Evolutionary conservation across 768 basidiomycete species (phyloP).

Genomic region (Phylloporus arenicola): DNA sequence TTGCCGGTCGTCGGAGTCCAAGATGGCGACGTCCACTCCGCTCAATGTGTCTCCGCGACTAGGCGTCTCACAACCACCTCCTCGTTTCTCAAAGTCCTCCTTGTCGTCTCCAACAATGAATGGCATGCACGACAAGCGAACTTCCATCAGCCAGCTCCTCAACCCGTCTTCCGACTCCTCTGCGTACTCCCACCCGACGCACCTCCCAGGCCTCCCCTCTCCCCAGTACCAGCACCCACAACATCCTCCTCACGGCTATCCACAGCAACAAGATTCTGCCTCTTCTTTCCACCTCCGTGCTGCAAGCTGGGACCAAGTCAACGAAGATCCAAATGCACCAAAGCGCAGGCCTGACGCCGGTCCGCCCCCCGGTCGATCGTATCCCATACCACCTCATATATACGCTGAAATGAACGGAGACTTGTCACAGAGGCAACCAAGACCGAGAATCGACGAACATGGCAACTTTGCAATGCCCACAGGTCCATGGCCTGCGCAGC

Average conservation of each 20-base stretch:
- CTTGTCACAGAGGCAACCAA: constrained; percentile 23
- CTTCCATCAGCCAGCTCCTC: constrained; percentile 46
- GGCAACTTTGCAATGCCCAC: constrained; percentile 26
- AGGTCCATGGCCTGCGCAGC: constrained; percentile 30
- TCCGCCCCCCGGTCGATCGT: constrained; percentile 30
- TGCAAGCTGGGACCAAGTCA: constrained; percentile 50
- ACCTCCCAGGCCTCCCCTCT: constrained; percentile 24
- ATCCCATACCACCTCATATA: constrained; percentile 30
- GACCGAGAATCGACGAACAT: constrained; percentile 31
- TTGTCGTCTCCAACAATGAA: constrained; percentile 31
- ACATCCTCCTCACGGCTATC: constrained; percentile 24
- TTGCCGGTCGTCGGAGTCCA: constrained; percentile 27
- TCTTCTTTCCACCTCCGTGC: constrained; percentile 53
- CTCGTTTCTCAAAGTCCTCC: constrained; percentile 19
- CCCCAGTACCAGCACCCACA: constrained; percentile 27
- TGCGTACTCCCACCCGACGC: constrained; percentile 27
- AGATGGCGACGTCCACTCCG: constrained; percentile 24
- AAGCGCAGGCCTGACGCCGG: constrained; percentile 34
- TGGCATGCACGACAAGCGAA: constrained; percentile 45
- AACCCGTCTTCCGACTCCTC: constrained; percentile 42
- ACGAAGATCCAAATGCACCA: constrained; percentile 33
- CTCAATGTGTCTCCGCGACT: constrained; percentile 27
- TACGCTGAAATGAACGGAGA: constrained; percentile 33
- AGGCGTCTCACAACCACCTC: constrained; percentile 24
- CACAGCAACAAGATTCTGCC: constrained; percentile 25